Evolutionary conservation across 495 filamentous ascomycete genomes (phyloP).

Genomic region (Neurospora sp.): DNA sequence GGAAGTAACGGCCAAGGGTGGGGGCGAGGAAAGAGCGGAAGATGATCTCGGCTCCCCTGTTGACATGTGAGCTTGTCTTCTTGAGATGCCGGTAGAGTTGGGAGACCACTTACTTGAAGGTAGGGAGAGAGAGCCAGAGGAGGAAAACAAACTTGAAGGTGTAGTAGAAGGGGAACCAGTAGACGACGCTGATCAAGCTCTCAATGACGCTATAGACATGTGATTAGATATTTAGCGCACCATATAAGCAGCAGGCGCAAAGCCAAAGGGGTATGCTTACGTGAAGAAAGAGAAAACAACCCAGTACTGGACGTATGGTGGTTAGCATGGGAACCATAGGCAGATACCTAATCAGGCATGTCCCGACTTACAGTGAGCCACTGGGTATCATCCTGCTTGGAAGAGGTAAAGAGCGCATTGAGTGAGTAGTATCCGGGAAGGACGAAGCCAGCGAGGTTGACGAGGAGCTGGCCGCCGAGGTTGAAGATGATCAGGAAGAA

Average conservation of each 20-base stretch:
- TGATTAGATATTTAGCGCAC: constrained; percentile 3
- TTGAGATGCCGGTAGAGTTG: background rate
- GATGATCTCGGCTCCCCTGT: constrained; percentile 85
- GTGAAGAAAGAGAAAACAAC: constrained; percentile 90
- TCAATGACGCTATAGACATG: constrained; percentile 56
- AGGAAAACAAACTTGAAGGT: constrained; percentile 97
- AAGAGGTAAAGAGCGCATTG: constrained; percentile 71
- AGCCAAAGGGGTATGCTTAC: constrained; percentile 26
- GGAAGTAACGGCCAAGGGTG: constrained; percentile 83
- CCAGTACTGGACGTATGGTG: constrained; percentile 67
- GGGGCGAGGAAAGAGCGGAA: constrained; percentile 95
- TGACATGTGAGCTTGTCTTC: constrained; percentile 1
- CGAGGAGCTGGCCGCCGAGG: constrained; percentile 91
- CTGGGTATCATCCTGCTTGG: constrained; percentile 87
- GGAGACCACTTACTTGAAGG: constrained; percentile 62
- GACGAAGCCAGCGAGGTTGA: constrained; percentile 90
- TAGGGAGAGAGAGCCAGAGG: constrained; percentile 93
- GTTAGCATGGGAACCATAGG: constrained; percentile 9
- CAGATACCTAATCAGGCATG: background rate
- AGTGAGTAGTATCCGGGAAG: constrained; percentile 95
- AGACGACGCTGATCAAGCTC: constrained; percentile 84
- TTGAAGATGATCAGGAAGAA: constrained; percentile 99
- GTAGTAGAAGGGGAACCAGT: constrained; percentile 99
- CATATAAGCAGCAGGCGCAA: background rate
- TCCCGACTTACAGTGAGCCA: constrained; percentile 50